Conservation (phyloP, 192 early-diverging fungal species). For the Backusella luteola region DNA sequence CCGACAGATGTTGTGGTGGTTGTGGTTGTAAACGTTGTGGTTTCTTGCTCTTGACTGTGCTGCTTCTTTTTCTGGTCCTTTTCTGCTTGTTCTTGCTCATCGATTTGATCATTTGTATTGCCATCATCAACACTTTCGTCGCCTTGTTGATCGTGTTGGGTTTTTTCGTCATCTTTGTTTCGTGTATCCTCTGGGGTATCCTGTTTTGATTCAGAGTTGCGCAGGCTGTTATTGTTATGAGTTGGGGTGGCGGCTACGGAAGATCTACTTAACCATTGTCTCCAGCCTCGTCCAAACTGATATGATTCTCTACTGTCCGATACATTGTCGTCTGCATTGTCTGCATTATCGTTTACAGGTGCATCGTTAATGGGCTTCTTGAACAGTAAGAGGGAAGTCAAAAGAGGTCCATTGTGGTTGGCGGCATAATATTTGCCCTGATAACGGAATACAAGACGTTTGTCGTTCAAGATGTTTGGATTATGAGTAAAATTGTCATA, state of each 20-base stretch:
- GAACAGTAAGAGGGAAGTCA: constrained; percentile 59
- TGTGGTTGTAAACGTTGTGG: constrained; percentile 37
- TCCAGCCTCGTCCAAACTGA: constrained; percentile 39
- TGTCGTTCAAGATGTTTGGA: constrained; percentile 57
- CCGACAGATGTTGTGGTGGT: constrained; percentile 37
- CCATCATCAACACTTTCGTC: not conserved
- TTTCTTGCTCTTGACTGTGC: constrained; percentile 3
- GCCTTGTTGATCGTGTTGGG: not conserved
- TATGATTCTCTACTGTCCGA: constrained; percentile 37
- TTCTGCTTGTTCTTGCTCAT: not conserved
- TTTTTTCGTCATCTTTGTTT: not conserved
- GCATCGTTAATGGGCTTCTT: constrained; percentile 6
- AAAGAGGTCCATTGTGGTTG: constrained; percentile 57
- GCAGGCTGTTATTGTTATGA: not conserved
- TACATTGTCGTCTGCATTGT: not conserved
- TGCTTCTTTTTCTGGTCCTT: not conserved
- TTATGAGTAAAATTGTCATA: constrained; percentile 58
- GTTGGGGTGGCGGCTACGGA: constrained; percentile 21
- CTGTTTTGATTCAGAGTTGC: not conserved
- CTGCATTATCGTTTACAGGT: constrained; percentile 49
- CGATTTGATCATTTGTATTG: not conserved
- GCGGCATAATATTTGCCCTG: constrained; percentile 64
- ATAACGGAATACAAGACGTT: constrained; percentile 54
- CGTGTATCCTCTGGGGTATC: not conserved
- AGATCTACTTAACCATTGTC: constrained; percentile 42